phyloP scores from a whole-genome alignment of 2,329 filamentous ascomycete species.

The Zymoseptoria ardabiliae region DNA sequence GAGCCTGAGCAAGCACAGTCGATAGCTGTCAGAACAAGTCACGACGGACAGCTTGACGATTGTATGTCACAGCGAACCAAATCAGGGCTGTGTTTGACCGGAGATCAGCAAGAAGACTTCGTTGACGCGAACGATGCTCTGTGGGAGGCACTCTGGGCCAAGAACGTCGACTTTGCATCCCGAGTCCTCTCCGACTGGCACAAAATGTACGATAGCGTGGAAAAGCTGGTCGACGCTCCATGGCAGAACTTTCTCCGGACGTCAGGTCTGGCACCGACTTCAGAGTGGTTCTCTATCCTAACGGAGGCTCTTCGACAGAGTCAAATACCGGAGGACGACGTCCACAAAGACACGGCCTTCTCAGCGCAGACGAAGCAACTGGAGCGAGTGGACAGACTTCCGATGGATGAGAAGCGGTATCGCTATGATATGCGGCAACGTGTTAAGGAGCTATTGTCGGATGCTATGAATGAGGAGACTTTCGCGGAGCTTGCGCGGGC shows the following conservation, averaged over 20 bases:
- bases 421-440: slow-evolving; percentile 1
- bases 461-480: neutral
- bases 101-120: slow-evolving; percentile 3
- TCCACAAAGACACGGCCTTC: neutral
- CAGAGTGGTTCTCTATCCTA: slow-evolving; percentile 1
- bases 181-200: slow-evolving; percentile 6
- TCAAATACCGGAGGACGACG: slow-evolving; percentile 5
- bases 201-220: slow-evolving; percentile 4
- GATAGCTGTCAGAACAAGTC: neutral
- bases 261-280: neutral
- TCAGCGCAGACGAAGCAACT: neutral
- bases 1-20: neutral
- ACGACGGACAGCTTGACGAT: neutral
- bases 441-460: neutral
- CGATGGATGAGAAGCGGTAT: neutral
- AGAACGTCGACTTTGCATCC: slow-evolving; percentile 2
- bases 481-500: neutral
- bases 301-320: slow-evolving; percentile 5
- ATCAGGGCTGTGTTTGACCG: neutral
- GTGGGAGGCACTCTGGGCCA: slow-evolving; percentile 6
- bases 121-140: slow-evolving; percentile 8
- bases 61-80: neutral
- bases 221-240: slow-evolving; percentile 1
- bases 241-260: neutral
- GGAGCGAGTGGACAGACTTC: neutral